These are phyloP conservation scores for Boletus rubropictus DNA, from an alignment of 768 basidiomycete species.

Conservation along the genomic window DNA sequence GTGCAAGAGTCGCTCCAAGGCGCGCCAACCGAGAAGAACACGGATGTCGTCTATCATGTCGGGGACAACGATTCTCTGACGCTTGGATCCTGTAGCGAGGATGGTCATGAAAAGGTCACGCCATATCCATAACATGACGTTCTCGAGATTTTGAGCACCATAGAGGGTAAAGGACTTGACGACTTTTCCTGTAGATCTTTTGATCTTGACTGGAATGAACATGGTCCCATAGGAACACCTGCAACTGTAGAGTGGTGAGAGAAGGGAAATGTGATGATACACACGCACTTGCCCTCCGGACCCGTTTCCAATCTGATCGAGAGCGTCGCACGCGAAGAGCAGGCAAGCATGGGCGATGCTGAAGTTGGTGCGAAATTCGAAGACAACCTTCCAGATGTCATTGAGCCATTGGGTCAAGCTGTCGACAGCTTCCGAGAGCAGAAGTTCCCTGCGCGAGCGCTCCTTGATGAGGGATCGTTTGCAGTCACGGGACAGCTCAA, in stretches of 20 bases:
- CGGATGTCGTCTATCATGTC: conserved; percentile 61
- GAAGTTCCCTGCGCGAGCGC: conserved; percentile 47
- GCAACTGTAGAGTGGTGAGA: conserved; percentile 38
- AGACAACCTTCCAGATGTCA: conserved; percentile 58
- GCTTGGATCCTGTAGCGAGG: conserved; percentile 35
- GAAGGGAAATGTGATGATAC: conserved; percentile 5
- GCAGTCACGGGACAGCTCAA: conserved; percentile 48
- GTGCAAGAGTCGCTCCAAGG: conserved; percentile 46
- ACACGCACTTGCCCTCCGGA: conserved; percentile 32
- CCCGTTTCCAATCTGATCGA: conserved; percentile 39
- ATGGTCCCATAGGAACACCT: conserved; percentile 46
- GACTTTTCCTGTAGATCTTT: conserved; percentile 36
- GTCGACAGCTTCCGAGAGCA: conserved; percentile 51
- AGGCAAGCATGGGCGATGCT: conserved; percentile 50
- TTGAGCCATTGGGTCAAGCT: conserved; percentile 54
- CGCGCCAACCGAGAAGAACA: conserved; percentile 41
- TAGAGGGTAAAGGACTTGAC: conserved; percentile 46
- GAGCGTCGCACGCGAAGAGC: conserved; percentile 42
- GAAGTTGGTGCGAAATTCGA: conserved; percentile 52
- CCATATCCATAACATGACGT: conserved; percentile 59
- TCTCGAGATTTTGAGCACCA: conserved; percentile 44
- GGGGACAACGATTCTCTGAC: conserved; percentile 33
- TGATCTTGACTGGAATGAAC: conserved; percentile 43
- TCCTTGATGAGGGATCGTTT: conserved; percentile 51
- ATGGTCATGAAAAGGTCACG: conserved; percentile 59